Evolutionary conservation across 768 basidiomycete species (phyloP).

Genomic region (Rickenella mellea): DNA sequence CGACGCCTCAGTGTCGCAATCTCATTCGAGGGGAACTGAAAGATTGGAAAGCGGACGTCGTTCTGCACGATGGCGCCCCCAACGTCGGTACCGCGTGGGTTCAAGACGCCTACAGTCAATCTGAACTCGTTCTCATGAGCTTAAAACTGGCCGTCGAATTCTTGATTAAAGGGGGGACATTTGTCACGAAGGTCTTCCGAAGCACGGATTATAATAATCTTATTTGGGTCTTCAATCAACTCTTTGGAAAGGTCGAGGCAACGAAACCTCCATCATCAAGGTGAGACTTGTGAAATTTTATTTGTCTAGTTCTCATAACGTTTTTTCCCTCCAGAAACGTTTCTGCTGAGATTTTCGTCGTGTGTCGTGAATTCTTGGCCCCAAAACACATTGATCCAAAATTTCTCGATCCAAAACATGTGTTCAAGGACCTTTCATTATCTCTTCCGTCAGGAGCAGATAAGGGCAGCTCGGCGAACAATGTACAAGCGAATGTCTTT

Average conservation of each 20-base stretch:
- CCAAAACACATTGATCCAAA: conserved; percentile 96
- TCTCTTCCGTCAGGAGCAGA: conserved; percentile 33
- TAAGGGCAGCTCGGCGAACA: conserved; percentile 49
- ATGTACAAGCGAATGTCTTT: conserved; percentile 84
- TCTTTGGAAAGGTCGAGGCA: conserved; percentile 94
- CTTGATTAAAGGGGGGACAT: conserved; percentile 84
- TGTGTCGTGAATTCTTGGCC: conserved; percentile 89
- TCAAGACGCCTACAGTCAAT: conserved; percentile 95
- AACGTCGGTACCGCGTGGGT: conserved; percentile 99
- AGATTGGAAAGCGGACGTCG: conserved; percentile 98
- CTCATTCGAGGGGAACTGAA: conserved; percentile 82
- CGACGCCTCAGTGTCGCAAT: conserved; percentile 82
- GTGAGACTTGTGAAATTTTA: conserved; percentile 29
- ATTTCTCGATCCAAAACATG: conserved; percentile 94
- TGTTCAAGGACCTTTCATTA: conserved; percentile 84
- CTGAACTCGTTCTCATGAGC: conserved; percentile 92
- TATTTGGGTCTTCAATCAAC: conserved; percentile 96
- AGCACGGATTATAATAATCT: conserved; percentile 97
- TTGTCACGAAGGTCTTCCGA: conserved; percentile 97
- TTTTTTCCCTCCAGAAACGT: conserved; percentile 62
- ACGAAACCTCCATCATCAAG: conserved; percentile 97
- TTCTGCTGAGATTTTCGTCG: conserved; percentile 99
- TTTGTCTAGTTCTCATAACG: not conserved
- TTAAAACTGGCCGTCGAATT: conserved; percentile 95
- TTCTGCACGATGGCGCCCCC: conserved; percentile 97